Percentiles rank a stretch among this genome's conserved stretches.
Conservation (phyloP, 768 basidiomycete genomes). For the Suillus weaverae region DNA sequence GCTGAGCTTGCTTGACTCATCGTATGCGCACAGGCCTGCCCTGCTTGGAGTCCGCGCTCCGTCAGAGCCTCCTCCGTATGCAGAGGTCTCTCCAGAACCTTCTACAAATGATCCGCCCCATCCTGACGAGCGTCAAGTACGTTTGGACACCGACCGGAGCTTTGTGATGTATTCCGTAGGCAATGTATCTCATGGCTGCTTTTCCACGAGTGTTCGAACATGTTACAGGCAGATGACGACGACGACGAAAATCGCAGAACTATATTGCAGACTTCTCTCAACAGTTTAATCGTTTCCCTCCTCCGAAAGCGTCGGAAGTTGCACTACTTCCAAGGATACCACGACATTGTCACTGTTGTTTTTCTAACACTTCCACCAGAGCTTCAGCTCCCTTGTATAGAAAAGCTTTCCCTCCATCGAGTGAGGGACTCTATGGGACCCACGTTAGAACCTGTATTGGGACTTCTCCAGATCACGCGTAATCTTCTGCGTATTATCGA, state of each 20-base stretch:
- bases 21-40: conserved; percentile 21
- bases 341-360: conserved; percentile 87
- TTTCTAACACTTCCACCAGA: conserved; percentile 70
- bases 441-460: conserved; percentile 82
- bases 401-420: conserved; percentile 71
- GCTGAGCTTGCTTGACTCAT: conserved; percentile 24
- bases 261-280: conserved; percentile 61
- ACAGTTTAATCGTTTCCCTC: conserved; percentile 70
- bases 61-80: conserved; percentile 33
- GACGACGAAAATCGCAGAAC: conserved; percentile 23
- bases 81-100: conserved; percentile 23
- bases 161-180: conserved; percentile 93
- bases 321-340: conserved; percentile 90
- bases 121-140: conserved; percentile 83
- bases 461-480: conserved; percentile 69
- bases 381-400: conserved; percentile 55
- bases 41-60: conserved; percentile 40
- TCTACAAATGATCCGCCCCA: conserved; percentile 39
- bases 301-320: conserved; percentile 73
- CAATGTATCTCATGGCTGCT: conserved; percentile 32
- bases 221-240: conserved; percentile 10
- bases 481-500: conserved; percentile 74
- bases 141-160: conserved; percentile 87
- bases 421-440: conserved; percentile 88
- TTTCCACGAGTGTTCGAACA: conserved; percentile 15